phyloP scores from a whole-genome alignment of 2,329 filamentous ascomycete genomes.

The Colletotrichum sp. region DNA sequence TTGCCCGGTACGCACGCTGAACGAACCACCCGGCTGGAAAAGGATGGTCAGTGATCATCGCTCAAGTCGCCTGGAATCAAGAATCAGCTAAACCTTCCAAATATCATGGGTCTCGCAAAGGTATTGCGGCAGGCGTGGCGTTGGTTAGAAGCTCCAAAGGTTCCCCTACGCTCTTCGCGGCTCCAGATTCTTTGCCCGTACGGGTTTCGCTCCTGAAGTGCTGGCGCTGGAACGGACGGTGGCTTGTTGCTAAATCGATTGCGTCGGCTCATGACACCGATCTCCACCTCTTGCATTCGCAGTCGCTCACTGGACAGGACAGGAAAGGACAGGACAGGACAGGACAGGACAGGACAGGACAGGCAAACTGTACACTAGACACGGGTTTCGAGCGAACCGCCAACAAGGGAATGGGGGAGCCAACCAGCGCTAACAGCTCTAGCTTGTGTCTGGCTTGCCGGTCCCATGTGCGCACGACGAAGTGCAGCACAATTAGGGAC shows the following conservation, averaged over 20 bases:
- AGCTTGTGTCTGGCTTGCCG: not conserved
- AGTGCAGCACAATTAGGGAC: slow-evolving; percentile 5
- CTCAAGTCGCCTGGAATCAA: not conserved
- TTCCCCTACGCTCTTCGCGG: not conserved
- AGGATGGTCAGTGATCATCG: slow-evolving; percentile 2
- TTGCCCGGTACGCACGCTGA: slow-evolving; percentile 1
- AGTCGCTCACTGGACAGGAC: not conserved
- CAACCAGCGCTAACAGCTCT: not conserved
- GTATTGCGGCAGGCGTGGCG: not conserved
- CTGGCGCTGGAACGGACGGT: not conserved
- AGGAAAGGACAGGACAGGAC: not conserved
- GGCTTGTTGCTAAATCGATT: not conserved
- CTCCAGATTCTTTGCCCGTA: not conserved
- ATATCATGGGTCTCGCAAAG: not conserved
- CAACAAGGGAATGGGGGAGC: not conserved
- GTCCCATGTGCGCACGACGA: slow-evolving; percentile 17
- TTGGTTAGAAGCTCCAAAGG: not conserved
- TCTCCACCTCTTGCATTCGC: not conserved
- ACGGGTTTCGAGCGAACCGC: not conserved
- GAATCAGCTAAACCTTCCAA: slow-evolving; percentile 2
- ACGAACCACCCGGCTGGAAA: slow-evolving; percentile 11
- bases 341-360: not conserved
- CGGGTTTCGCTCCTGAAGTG: not conserved
- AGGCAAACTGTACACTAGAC: not conserved
- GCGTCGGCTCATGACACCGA: not conserved